Conservation (phyloP, 148 eudicot genomes). For the Suaeda aralocaspica region DNA sequence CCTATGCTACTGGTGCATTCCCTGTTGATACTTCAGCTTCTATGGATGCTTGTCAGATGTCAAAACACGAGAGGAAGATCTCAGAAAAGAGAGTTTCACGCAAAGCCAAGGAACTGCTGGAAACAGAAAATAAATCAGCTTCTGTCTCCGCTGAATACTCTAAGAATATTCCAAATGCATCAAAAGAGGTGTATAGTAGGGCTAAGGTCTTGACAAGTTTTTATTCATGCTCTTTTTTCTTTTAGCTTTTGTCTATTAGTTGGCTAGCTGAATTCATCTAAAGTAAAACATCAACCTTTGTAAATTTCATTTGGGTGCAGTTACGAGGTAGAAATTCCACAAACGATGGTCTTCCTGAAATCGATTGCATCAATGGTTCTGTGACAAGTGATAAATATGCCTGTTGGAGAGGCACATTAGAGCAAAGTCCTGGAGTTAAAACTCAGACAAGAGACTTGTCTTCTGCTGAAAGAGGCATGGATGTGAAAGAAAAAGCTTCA, state of each 20-base stretch:
- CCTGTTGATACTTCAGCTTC: conserved; percentile 21
- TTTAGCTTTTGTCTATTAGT: conserved; percentile 3
- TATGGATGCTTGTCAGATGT: conserved; percentile 29
- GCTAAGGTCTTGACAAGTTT: conserved; percentile 39
- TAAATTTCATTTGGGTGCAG: conserved; percentile 38
- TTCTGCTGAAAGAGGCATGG: conserved; percentile 19
- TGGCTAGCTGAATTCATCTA: conserved; percentile 4
- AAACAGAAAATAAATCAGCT: conserved; percentile 32
- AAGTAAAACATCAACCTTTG: conserved; percentile 1
- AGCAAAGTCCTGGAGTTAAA: conserved; percentile 28
- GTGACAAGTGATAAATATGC: conserved; percentile 28
- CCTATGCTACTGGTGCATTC: conserved; percentile 18
- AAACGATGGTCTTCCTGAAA: conserved; percentile 31
- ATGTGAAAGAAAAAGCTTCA: conserved; percentile 23
- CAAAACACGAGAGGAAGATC: conserved; percentile 36
- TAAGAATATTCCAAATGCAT: conserved; percentile 17
- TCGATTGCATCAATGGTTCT: conserved; percentile 24
- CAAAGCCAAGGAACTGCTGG: conserved; percentile 37
- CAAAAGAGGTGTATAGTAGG: conserved; percentile 33
- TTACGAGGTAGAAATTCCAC: conserved; percentile 32
- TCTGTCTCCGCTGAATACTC: conserved; percentile 26
- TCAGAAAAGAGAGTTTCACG: conserved; percentile 39
- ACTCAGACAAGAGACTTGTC: conserved; percentile 23
- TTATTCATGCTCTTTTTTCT: neutral
- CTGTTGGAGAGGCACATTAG: conserved; percentile 30